Percentiles rank a stretch among this genome's conserved stretches.
Conservation (phyloP, 352 stramenopile species). For the Pilasporangium apinafurcum region DNA sequence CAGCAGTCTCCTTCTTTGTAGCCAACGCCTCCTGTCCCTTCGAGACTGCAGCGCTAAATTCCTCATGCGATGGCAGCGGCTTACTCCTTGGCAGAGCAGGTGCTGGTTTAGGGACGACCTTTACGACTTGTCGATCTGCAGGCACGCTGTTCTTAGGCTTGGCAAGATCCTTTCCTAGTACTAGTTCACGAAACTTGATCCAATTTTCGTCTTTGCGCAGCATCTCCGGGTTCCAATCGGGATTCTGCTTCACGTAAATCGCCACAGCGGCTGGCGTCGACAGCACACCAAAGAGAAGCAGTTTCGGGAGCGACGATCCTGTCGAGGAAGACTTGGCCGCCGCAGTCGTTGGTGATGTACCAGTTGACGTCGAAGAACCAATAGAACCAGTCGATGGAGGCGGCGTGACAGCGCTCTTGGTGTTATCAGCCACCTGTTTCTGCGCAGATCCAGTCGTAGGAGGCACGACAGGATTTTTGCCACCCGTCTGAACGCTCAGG, state of each 20-base stretch:
- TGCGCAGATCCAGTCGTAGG: no score
- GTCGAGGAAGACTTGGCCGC: constrained; percentile 23
- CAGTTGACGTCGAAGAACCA: neutral
- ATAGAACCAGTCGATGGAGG: constrained; percentile 7
- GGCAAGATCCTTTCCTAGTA: constrained; percentile 29
- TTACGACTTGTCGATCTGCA: constrained; percentile 2
- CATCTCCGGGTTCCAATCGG: constrained; percentile 62
- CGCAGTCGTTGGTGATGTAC: constrained; percentile 4
- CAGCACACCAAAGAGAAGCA: constrained; percentile 44
- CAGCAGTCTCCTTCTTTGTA: neutral
- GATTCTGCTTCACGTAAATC: constrained; percentile 75
- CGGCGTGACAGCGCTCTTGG: constrained; percentile 2
- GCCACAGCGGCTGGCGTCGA: constrained; percentile 39
- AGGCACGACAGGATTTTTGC: no score
- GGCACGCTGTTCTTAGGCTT: no score
- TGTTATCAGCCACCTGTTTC: no score
- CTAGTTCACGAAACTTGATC: constrained; percentile 69
- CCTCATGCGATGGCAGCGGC: constrained; percentile 24
- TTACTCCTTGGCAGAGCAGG: constrained; percentile 7
- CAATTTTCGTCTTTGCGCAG: constrained; percentile 57
- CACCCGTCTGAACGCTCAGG: no score
- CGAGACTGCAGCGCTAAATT: constrained; percentile 38
- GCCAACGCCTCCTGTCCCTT: constrained; percentile 22
- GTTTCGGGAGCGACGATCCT: constrained; percentile 33
- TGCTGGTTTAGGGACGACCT: constrained; percentile 10